phyloP scores from a whole-genome alignment of 2,329 filamentous ascomycete genomes.

The Coleophoma cylindrospora region DNA sequence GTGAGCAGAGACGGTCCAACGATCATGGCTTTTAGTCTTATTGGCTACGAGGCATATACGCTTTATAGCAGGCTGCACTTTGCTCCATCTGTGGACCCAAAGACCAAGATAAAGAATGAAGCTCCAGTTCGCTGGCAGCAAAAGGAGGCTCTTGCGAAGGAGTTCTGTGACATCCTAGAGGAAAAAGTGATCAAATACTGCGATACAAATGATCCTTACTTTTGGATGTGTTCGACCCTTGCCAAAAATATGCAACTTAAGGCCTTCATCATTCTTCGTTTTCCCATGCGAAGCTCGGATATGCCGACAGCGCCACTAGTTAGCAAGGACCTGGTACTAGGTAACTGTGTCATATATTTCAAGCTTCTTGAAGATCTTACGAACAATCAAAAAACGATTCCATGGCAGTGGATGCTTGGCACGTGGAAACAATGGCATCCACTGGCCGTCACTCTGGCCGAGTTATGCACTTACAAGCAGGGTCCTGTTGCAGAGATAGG shows the following conservation, averaged over 20 bases:
- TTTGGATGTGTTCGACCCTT: not conserved
- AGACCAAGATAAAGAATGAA: not conserved
- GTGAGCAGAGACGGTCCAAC: conserved; percentile 32
- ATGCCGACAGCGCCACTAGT: not conserved
- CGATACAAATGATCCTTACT: not conserved
- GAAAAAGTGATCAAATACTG: not conserved
- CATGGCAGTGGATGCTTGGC: not conserved
- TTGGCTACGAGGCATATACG: conserved; percentile 21
- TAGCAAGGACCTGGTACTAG: not conserved
- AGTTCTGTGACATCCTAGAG: not conserved
- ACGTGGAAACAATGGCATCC: not conserved
- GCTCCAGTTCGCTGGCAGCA: not conserved
- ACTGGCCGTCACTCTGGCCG: not conserved
- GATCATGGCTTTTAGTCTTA: conserved; percentile 34
- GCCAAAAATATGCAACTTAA: not conserved
- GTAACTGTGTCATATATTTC: not conserved
- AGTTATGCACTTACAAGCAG: not conserved
- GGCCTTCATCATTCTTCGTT: not conserved
- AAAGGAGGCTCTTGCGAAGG: not conserved
- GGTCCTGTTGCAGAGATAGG: not conserved
- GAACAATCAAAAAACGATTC: not conserved
- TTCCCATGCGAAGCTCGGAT: not conserved
- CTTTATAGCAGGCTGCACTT: not conserved
- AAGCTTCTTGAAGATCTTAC: not conserved
- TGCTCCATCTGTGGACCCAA: not conserved